Evolutionary conservation across 164 flowering plant genomes (phyloP).

Genomic region (Saururus chinensis): DNA sequence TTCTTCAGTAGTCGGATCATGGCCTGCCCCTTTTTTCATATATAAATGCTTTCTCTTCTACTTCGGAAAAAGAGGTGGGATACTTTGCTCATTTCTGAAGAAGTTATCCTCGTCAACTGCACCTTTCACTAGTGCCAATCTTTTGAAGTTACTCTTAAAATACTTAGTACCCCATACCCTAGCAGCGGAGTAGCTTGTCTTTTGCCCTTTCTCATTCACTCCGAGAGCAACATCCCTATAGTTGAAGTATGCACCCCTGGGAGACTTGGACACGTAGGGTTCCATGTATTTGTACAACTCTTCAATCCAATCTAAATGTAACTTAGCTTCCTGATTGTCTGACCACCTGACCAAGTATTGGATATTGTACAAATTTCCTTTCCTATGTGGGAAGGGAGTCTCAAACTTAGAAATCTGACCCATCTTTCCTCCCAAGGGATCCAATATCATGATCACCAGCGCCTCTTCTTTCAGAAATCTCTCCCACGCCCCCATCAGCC

Average conservation of each 20-base stretch:
- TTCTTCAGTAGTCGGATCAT: no score
- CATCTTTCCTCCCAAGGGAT: conserved; percentile 22
- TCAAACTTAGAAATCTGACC: conserved; percentile 4
- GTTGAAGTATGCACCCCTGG: conserved; percentile 11
- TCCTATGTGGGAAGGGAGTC: conserved; percentile 20
- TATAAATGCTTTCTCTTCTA: background rate
- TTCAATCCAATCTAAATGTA: conserved; percentile 2
- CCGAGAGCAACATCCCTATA: conserved; percentile 10
- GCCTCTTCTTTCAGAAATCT: background rate
- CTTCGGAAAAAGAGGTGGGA: background rate
- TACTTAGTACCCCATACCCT: conserved; percentile 13
- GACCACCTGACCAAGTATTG: conserved; percentile 7
- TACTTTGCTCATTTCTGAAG: conserved; percentile 7
- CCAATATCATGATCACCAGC: conserved; percentile 1
- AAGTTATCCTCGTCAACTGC: conserved; percentile 14
- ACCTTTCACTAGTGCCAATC: conserved; percentile 19
- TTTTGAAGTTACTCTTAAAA: conserved; percentile 18
- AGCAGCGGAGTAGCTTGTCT: conserved; percentile 5
- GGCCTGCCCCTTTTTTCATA: no score
- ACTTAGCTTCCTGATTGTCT: background rate
- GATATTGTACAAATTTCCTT: conserved; percentile 3
- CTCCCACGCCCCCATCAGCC: background rate
- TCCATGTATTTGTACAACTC: conserved; percentile 4
- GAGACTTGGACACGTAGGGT: conserved; percentile 6
- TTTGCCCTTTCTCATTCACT: background rate